Percentiles rank a stretch among this genome's conserved stretches.
phyloP scores from a whole-genome alignment of 176 grass and related monocot species.

The Paspalum vaginatum region DNA sequence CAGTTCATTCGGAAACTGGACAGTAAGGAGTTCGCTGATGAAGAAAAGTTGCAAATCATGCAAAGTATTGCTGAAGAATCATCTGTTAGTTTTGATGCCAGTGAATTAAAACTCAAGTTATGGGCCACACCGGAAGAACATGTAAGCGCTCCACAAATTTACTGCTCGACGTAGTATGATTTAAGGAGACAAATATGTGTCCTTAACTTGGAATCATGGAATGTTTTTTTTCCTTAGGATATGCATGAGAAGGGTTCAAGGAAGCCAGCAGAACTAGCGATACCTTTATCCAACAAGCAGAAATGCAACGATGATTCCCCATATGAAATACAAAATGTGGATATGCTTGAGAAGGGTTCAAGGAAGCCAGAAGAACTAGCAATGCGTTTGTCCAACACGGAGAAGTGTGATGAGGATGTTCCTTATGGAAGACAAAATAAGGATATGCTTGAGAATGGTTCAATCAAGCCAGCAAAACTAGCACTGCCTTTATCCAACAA shows the following conservation, averaged over 20 bases:
- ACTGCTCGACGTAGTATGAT: neutral
- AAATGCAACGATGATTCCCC: neutral
- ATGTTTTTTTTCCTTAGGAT: slow-evolving; percentile 25
- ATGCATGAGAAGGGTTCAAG: slow-evolving; percentile 37
- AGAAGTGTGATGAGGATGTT: slow-evolving; percentile 9
- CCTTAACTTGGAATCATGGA: slow-evolving; percentile 19
- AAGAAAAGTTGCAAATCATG: slow-evolving; percentile 70
- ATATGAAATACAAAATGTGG: slow-evolving; percentile 31
- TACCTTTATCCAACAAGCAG: slow-evolving; percentile 40
- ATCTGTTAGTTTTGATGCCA: slow-evolving; percentile 59
- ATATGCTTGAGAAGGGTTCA: slow-evolving; percentile 36
- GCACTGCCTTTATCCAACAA: slow-evolving; percentile 32
- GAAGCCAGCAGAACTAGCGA: slow-evolving; percentile 33
- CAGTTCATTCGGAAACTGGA: slow-evolving; percentile 85
- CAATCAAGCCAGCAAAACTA: slow-evolving; percentile 26
- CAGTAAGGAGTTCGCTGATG: slow-evolving; percentile 59
- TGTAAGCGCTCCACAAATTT: slow-evolving; percentile 57
- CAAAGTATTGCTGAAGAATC: slow-evolving; percentile 72
- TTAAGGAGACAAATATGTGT: neutral
- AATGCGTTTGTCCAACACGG: slow-evolving; percentile 35
- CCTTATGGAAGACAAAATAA: slow-evolving; percentile 38
- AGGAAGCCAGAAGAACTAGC: slow-evolving; percentile 31
- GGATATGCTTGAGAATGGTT: slow-evolving; percentile 32
- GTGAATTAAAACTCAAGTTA: slow-evolving; percentile 48
- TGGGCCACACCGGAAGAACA: slow-evolving; percentile 40